phyloP scores from a whole-genome alignment of 225 moss, liverwort and hornwort genomes.

The Rhytidiadelphus loreus region DNA sequence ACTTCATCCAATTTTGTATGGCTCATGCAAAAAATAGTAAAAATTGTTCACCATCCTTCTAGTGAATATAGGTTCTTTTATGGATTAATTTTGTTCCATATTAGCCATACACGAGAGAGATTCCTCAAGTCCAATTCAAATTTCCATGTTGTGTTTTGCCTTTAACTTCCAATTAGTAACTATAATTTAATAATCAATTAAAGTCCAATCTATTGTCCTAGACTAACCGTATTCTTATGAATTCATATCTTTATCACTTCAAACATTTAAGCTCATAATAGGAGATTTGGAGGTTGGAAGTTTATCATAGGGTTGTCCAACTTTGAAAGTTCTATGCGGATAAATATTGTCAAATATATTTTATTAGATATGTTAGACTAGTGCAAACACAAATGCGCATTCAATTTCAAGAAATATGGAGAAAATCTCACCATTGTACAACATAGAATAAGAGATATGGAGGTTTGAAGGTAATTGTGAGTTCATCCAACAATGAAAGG shows the following conservation, averaged over 20 bases:
- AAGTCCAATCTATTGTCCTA: not conserved
- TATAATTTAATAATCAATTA: not conserved
- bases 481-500: not conserved
- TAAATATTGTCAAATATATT: not conserved
- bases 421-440: rapidly evolving
- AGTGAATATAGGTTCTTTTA: not conserved
- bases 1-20: not conserved
- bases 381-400: no score
- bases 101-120: not conserved
- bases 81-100: not conserved
- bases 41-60: no score
- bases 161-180: not conserved
- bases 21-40: rapidly evolving
- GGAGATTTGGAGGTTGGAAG: not conserved
- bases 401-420: not conserved
- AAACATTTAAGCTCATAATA: not conserved
- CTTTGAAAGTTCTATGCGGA: not conserved
- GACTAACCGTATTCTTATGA: rapidly evolving
- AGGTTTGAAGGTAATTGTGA: not conserved
- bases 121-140: not conserved
- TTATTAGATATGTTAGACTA: no score
- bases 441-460: not conserved
- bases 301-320: not conserved
- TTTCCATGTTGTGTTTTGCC: not conserved
- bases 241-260: not conserved